Percentiles rank a stretch among this genome's conserved stretches.
Evolutionary conservation across 2,329 filamentous ascomycete species (phyloP).

Genomic region (Sarocladiaceae sp.): DNA sequence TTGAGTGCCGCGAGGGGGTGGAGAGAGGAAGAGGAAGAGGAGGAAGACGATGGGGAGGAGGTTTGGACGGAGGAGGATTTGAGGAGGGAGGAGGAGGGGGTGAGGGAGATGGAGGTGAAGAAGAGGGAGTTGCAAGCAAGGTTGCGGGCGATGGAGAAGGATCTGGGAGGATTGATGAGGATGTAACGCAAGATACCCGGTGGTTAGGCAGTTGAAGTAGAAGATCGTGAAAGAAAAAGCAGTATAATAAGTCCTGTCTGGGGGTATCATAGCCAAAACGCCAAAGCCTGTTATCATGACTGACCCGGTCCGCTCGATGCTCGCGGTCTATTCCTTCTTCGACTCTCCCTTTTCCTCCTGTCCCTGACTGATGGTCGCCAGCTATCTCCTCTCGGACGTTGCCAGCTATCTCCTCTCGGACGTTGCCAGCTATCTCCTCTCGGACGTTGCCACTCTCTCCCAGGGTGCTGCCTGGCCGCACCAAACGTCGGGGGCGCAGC

Average conservation of each 20-base stretch:
- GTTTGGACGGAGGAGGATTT: conserved; percentile 63
- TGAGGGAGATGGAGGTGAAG: conserved; percentile 47
- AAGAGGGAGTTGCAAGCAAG: conserved; percentile 45
- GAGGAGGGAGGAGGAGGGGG: conserved; percentile 61
- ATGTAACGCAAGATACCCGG: conserved; percentile 36
- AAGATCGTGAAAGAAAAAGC: too few relatives aligned
- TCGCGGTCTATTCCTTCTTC: too few relatives aligned
- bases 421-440: not conserved
- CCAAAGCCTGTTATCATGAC: too few relatives aligned
- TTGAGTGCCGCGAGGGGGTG: conserved; percentile 54
- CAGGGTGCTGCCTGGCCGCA: too few relatives aligned
- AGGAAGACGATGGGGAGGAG: conserved; percentile 37
- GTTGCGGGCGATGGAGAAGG: conserved; percentile 48
- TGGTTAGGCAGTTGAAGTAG: too few relatives aligned
- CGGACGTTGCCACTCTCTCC: too few relatives aligned
- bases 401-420: not conserved
- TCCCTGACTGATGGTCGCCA: not conserved
- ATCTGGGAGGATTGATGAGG: conserved; percentile 46
- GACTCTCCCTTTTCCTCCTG: not conserved
- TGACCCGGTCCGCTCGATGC: too few relatives aligned
- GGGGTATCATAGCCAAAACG: conserved; percentile 6
- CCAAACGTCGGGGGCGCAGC: not conserved
- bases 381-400: not conserved
- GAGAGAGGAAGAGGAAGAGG: conserved; percentile 48
- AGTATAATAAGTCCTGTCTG: not conserved